A percentile compares a stretch with the other conserved stretches of the same genome.
Conservation (phyloP, 2,329 filamentous ascomycete genomes). For the Trichoderma guizhouense region DNA sequence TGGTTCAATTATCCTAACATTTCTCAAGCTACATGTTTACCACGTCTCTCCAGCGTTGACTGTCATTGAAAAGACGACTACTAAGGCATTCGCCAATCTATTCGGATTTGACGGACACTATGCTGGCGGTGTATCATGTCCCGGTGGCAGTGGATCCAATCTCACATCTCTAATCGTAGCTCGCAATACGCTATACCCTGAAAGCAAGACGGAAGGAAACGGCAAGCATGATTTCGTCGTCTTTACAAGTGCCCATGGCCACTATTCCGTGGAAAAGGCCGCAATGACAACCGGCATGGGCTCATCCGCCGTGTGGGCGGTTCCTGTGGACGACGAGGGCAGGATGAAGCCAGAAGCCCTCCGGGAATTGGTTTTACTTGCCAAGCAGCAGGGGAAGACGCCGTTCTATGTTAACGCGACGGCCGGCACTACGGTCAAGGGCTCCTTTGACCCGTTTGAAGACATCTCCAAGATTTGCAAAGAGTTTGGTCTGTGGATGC, state of each 20-base stretch:
- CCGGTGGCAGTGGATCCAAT: conserved; percentile 83
- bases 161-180: conserved; percentile 81
- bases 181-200: conserved; percentile 78
- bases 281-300: conserved; percentile 89
- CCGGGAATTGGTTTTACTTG: conserved; percentile 57
- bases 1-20: neutral
- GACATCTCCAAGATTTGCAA: conserved; percentile 69
- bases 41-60: conserved; percentile 88
- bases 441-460: conserved; percentile 78
- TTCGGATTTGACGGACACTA: conserved; percentile 72
- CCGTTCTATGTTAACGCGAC: conserved; percentile 96
- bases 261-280: conserved; percentile 93
- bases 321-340: conserved; percentile 70
- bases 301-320: conserved; percentile 64
- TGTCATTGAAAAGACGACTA: conserved; percentile 81
- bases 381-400: conserved; percentile 65
- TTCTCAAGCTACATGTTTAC: conserved; percentile 74
- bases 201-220: conserved; percentile 72
- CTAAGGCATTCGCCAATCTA: conserved; percentile 65
- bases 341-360: conserved; percentile 68
- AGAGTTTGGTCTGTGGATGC: conserved; percentile 77
- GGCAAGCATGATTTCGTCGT: conserved; percentile 65
- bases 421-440: conserved; percentile 88
- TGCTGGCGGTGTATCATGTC: conserved; percentile 72
- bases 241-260: conserved; percentile 86